A percentile compares a stretch with the other conserved stretches of the same genome.
These are phyloP conservation scores for Magnusiomyces tetraspermus DNA, from an alignment of 1,139 yeast species.

Conservation along the genomic window DNA sequence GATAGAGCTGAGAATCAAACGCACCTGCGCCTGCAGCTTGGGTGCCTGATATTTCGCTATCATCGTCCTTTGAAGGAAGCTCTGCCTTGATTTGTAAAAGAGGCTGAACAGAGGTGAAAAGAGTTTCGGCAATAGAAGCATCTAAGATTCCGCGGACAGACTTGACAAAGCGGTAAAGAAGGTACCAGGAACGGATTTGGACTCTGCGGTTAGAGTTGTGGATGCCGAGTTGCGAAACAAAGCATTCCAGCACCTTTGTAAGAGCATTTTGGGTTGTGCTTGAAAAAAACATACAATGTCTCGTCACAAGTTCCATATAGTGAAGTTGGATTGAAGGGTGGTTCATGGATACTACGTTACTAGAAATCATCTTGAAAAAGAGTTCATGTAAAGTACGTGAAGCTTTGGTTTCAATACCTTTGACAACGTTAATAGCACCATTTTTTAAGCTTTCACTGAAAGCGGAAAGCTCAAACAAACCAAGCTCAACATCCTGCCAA, in stretches of 20 bases:
- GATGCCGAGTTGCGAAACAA: constrained; percentile 72
- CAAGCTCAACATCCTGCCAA: constrained; percentile 84
- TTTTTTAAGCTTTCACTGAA: constrained; percentile 74
- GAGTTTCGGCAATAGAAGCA: constrained; percentile 34
- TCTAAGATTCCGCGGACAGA: constrained; percentile 59
- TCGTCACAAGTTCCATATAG: constrained; percentile 76
- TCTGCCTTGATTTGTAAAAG: constrained; percentile 53
- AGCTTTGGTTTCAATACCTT: constrained; percentile 36
- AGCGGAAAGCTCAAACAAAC: constrained; percentile 68
- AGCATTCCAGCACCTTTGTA: constrained; percentile 59
- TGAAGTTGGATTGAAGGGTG: constrained; percentile 74
- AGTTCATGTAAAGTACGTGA: constrained; percentile 35
- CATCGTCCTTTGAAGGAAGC: constrained; percentile 38
- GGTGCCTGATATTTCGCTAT: constrained; percentile 32
- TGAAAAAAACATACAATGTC: constrained; percentile 61
- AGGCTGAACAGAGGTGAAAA: constrained; percentile 44
- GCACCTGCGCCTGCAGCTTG: constrained; percentile 50
- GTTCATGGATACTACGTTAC: constrained; percentile 39
- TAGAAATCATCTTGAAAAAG: constrained; percentile 55
- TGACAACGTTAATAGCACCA: constrained; percentile 58
- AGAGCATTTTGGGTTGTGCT: constrained; percentile 43
- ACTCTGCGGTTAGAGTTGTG: constrained; percentile 57
- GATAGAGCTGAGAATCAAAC: constrained; percentile 69
- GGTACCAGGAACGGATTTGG: constrained; percentile 80
- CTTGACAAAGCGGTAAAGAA: constrained; percentile 74